Base-by-base conservation (phyloP, 1,139 yeast genomes). In the Suhomyces panamericanus region DNA sequence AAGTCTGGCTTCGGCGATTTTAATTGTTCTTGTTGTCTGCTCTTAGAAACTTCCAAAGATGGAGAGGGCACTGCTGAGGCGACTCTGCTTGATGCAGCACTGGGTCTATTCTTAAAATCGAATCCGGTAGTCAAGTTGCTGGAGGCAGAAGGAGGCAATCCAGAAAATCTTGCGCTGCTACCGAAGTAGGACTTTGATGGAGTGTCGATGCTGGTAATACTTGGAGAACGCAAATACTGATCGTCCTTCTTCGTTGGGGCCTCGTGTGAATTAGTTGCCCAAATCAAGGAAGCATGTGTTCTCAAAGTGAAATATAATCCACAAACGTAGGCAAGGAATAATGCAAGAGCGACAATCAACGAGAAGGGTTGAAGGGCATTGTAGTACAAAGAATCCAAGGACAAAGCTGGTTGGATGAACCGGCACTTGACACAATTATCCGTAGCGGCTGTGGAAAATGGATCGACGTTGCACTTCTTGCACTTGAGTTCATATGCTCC, bases 271-370 rank as follows among this genome's bases (percentile, higher is more conserved):
- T 58, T 67, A 12, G 78, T 80, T 42, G 91, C 89, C 99, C 99
- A 95, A 52, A 93, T 95, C 65, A 90, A 74, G 1, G 96, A 93
- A 0, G 99, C 99, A 64, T 93, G 99, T 0, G 99, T 93, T 56
- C 96, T 79, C 57, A 93, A 75, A 0, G 99, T 93, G 63, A 93
- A 93, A 79, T 89, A 85, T 42, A 93, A 70, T 1, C 99, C 98
- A 64, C 91, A 85, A n/a, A 82, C 78, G 60, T 93, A 93, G 0
- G 96, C 93, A 13, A 87, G 69, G 59, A 91, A 89, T 42, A 93
- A 74, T 8, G 90, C 81, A 28, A 85, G 55, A 0, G 96, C 96
- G 60, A 96, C 93, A 35, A 87, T 73, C 27, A 86, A 65, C 3
- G 96, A 81, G 63, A 88, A 87, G 2, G 99, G 99, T 55, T 81